These are phyloP conservation scores for Dichotomocladium elegans DNA, from an alignment of 371 early-diverging fungal species.

Conservation along the genomic window DNA sequence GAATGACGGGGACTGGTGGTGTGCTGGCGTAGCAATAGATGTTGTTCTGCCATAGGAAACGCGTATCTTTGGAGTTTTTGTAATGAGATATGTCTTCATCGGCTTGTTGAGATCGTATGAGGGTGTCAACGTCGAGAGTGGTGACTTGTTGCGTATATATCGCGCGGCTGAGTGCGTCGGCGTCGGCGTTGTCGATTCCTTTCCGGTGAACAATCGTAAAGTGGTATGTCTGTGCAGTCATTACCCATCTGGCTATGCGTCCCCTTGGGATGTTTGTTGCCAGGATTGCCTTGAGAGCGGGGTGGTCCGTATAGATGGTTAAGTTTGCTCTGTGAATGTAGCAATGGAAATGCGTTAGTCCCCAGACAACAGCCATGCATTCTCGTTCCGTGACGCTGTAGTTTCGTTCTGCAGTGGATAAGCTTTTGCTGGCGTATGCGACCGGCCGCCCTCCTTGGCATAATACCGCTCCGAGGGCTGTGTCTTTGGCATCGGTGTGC, in stretches of 20 bases:
- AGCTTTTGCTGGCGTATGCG: slow-evolving; percentile 16
- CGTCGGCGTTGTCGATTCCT: neutral
- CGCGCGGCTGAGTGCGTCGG: neutral
- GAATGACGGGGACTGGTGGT: neutral
- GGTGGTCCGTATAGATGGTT: neutral
- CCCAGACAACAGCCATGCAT: neutral
- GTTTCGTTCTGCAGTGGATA: neutral
- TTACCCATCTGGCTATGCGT: neutral
- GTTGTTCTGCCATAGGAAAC: neutral
- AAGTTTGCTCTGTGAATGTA: neutral
- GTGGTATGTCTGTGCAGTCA: neutral
- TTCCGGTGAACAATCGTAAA: too few relatives aligned
- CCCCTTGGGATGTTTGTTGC: too few relatives aligned
- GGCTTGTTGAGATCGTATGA: neutral
- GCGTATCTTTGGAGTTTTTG: neutral
- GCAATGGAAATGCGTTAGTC: neutral
- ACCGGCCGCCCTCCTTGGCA: slow-evolving; percentile 12
- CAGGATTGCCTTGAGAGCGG: too few relatives aligned
- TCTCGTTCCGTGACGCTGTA: neutral
- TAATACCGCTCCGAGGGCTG: slow-evolving; percentile 9
- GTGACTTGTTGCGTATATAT: neutral
- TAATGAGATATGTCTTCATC: neutral
- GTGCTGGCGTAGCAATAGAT: neutral
- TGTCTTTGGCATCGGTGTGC: slow-evolving; percentile 6
- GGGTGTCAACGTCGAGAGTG: neutral